Evolutionary conservation across 2,329 filamentous ascomycete genomes (phyloP).

Genomic region (Aureobasidium sp.): DNA sequence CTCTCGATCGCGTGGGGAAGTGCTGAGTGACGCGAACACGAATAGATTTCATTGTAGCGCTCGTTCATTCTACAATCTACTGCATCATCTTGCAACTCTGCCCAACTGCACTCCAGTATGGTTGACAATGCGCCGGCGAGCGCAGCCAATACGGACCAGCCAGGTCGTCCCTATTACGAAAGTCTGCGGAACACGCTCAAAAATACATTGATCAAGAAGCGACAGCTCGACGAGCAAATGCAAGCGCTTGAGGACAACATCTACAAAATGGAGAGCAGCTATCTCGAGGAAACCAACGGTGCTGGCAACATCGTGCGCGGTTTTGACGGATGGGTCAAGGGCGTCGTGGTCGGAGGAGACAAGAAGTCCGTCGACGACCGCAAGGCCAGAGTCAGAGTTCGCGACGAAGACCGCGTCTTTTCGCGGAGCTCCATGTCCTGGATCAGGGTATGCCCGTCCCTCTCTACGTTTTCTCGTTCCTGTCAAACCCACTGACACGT

Average conservation of each 20-base stretch:
- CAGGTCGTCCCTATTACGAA: slow-evolving; percentile 58
- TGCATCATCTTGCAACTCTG: not conserved
- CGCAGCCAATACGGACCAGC: slow-evolving; percentile 37
- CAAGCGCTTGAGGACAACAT: slow-evolving; percentile 68
- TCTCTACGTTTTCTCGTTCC: not conserved
- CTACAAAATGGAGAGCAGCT: slow-evolving; percentile 72
- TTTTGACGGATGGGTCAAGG: slow-evolving; percentile 98
- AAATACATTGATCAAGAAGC: slow-evolving; percentile 60
- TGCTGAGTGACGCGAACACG: not conserved
- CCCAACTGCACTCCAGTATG: slow-evolving; percentile 30
- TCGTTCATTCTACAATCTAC: not conserved
- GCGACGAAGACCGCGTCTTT: slow-evolving; percentile 69
- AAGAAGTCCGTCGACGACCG: slow-evolving; percentile 50
- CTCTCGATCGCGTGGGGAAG: not conserved
- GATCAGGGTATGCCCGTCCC: slow-evolving; percentile 26
- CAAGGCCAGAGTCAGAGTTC: slow-evolving; percentile 55
- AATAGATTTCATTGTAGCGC: not conserved
- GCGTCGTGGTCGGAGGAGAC: slow-evolving; percentile 43
- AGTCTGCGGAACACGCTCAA: slow-evolving; percentile 61
- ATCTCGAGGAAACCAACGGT: slow-evolving; percentile 80
- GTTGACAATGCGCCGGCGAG: slow-evolving; percentile 41
- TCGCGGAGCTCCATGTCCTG: slow-evolving; percentile 29
- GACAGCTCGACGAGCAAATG: slow-evolving; percentile 48
- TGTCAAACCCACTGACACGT: not conserved
- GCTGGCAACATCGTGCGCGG: slow-evolving; percentile 94